phyloP scores from a whole-genome alignment of 805 yeast species.

The Kockiozyma suomiensis region DNA sequence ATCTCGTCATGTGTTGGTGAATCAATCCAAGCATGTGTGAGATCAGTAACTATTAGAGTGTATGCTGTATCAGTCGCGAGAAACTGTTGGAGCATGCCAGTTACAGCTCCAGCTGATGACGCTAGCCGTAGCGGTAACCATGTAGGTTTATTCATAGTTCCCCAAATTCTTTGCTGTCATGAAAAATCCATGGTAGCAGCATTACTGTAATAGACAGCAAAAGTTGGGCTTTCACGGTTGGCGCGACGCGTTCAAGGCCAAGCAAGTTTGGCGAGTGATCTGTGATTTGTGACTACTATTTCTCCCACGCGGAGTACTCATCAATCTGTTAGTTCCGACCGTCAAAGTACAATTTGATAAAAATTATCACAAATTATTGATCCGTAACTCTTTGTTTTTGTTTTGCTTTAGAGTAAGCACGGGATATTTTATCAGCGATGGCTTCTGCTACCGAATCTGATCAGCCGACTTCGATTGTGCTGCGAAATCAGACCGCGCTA shows the following conservation, averaged over 20 bases:
- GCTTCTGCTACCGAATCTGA: neutral
- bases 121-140: conserved; percentile 11
- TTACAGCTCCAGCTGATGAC: neutral
- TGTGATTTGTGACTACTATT: too few relatives aligned
- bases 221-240: too few relatives aligned
- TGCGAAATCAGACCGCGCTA: conserved; percentile 7
- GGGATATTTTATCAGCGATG: neutral
- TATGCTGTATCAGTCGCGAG: conserved; percentile 3
- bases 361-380: too few relatives aligned
- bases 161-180: too few relatives aligned
- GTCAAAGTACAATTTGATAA: too few relatives aligned
- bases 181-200: too few relatives aligned
- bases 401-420: neutral
- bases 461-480: conserved; percentile 10
- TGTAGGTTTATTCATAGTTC: neutral
- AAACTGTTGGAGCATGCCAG: conserved; percentile 9
- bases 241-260: too few relatives aligned
- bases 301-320: too few relatives aligned
- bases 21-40: conserved; percentile 23
- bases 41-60: conserved; percentile 26
- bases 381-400: too few relatives aligned
- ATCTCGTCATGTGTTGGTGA: conserved; percentile 5
- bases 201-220: too few relatives aligned
- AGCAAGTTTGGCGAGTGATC: too few relatives aligned
- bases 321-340: neutral